A percentile compares a stretch with the other conserved stretches of the same genome.
These are phyloP conservation scores for Podospora fimiseda DNA, from an alignment of 495 filamentous ascomycete genomes.

Conservation along the genomic window DNA sequence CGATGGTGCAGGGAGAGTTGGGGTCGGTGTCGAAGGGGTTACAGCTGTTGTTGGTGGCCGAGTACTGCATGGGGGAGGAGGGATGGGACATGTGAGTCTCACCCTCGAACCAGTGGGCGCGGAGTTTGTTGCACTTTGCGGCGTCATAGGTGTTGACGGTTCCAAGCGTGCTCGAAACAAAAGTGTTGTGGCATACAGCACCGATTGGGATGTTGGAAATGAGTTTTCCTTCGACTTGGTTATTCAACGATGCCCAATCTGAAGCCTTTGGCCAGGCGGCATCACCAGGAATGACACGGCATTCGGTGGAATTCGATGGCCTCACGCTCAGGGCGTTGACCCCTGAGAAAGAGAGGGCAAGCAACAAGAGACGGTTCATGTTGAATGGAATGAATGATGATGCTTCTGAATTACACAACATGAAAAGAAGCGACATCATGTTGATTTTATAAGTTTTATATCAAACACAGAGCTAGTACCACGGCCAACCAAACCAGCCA, in stretches of 20 bases:
- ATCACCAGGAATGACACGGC: slow-evolving; percentile 18
- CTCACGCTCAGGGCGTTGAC: too few relatives aligned
- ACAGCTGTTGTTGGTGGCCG: neutral
- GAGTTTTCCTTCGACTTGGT: slow-evolving; percentile 13
- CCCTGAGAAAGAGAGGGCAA: too few relatives aligned
- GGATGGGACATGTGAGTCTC: neutral
- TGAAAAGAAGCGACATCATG: too few relatives aligned
- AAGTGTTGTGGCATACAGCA: neutral
- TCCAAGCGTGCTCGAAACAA: neutral
- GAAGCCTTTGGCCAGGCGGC: slow-evolving; percentile 13
- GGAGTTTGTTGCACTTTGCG: neutral
- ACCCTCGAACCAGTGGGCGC: neutral
- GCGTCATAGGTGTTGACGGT: neutral
- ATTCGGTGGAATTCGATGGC: too few relatives aligned
- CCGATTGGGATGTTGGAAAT: neutral
- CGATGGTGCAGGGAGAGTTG: slow-evolving; percentile 38
- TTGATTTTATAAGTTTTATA: too few relatives aligned
- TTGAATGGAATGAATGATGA: too few relatives aligned
- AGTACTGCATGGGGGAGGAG: neutral
- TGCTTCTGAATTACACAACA: too few relatives aligned
- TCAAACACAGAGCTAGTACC: too few relatives aligned
- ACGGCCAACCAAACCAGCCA: too few relatives aligned
- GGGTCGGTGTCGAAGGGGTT: neutral
- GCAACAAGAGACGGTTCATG: too few relatives aligned
- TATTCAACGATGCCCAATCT: slow-evolving; percentile 22